Conservation (phyloP, 495 filamentous ascomycete species). For the Talaromyces ruber region DNA sequence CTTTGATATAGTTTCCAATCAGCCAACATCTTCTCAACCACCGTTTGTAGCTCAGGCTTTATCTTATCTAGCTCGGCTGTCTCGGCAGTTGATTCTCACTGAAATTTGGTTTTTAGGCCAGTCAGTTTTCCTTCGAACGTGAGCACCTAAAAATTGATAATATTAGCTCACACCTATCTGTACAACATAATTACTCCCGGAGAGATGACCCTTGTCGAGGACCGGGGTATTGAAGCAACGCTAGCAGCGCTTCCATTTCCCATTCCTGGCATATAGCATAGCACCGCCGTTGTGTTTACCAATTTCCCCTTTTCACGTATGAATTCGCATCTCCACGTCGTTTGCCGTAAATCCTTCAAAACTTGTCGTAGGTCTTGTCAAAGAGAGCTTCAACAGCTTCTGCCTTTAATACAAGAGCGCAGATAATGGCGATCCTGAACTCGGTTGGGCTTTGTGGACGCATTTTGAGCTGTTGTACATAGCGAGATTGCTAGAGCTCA, state of each 20-base stretch:
- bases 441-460: conserved; percentile 10
- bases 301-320: conserved; percentile 18
- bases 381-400: conserved; percentile 20
- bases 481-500: too few species aligned
- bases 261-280: conserved; percentile 13
- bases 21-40: too few species aligned
- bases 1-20: too few species aligned
- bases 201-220: neutral
- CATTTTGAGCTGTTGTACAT: neutral
- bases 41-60: too few species aligned
- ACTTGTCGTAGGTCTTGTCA: conserved; percentile 16
- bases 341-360: neutral
- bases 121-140: too few species aligned
- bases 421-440: conserved; percentile 19
- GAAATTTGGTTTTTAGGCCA: too few species aligned
- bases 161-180: too few species aligned
- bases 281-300: conserved; percentile 19
- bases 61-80: too few species aligned
- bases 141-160: too few species aligned
- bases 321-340: conserved; percentile 13
- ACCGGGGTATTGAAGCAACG: conserved; percentile 12
- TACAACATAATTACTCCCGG: too few species aligned
- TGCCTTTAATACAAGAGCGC: conserved; percentile 17
- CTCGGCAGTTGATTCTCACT: too few species aligned
- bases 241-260: conserved; percentile 13